Evolutionary conservation across 2,329 filamentous ascomycete species (phyloP).

Genomic region (Davidsoniella neocaledoniae): DNA sequence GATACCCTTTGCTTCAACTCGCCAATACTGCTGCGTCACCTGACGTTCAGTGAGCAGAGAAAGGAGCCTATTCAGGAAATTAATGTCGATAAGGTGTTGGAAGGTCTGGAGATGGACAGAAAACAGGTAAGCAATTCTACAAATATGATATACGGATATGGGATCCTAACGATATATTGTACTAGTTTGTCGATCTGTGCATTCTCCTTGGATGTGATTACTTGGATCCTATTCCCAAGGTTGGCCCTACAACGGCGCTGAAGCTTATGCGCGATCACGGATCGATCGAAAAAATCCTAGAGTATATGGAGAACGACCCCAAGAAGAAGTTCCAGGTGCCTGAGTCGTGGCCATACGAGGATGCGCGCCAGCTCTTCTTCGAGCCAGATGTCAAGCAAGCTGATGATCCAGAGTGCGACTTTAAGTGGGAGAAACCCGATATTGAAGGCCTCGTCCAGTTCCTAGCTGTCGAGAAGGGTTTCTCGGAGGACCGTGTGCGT

Average conservation of each 20-base stretch:
- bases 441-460: constrained; percentile 79
- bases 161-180: too few relatives aligned
- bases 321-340: constrained; percentile 72
- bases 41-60: constrained; percentile 92
- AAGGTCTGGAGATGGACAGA: constrained; percentile 75
- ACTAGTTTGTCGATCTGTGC: constrained; percentile 87
- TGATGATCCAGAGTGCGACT: constrained; percentile 76
- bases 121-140: constrained; percentile 45
- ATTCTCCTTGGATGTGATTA: constrained; percentile 97
- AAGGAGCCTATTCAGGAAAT: constrained; percentile 98
- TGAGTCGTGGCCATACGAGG: constrained; percentile 91
- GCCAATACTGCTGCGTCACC: constrained; percentile 75
- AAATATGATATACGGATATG: not conserved
- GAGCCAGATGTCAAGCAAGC: constrained; percentile 74
- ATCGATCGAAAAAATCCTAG: constrained; percentile 72
- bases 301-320: constrained; percentile 56
- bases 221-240: constrained; percentile 85
- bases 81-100: constrained; percentile 67
- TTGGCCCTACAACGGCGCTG: constrained; percentile 80
- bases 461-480: constrained; percentile 85
- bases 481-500: constrained; percentile 86
- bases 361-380: constrained; percentile 83
- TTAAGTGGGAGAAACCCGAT: constrained; percentile 94
- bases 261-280: constrained; percentile 90
- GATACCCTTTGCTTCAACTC: constrained; percentile 92